These are phyloP conservation scores for Quercus mongolica DNA, from an alignment of 306 rosid genomes.

Conservation along the genomic window DNA sequence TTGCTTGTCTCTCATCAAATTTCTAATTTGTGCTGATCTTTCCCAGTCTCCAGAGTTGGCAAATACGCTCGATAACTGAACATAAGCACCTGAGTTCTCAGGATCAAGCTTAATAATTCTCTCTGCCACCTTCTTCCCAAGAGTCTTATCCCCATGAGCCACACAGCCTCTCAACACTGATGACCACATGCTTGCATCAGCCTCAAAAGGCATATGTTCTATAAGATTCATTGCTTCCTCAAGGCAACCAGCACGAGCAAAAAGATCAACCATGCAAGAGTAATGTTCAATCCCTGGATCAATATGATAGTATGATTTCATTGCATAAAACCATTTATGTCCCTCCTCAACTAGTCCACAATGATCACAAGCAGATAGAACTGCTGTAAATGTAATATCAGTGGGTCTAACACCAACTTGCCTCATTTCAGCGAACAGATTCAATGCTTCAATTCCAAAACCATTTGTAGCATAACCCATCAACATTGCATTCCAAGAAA, in stretches of 20 bases:
- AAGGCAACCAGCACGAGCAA: slow-evolving; percentile 59
- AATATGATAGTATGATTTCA: slow-evolving; percentile 50
- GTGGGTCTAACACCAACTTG: slow-evolving; percentile 49
- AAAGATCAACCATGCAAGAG: slow-evolving; percentile 71
- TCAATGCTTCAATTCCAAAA: slow-evolving; percentile 59
- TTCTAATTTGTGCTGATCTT: slow-evolving; percentile 59
- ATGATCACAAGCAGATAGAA: slow-evolving; percentile 76
- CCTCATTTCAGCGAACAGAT: slow-evolving; percentile 56
- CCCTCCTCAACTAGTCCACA: slow-evolving; percentile 72
- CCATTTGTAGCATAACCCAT: slow-evolving; percentile 88
- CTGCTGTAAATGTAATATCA: slow-evolving; percentile 58
- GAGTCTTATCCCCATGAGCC: slow-evolving; percentile 45
- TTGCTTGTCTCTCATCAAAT: slow-evolving; percentile 46
- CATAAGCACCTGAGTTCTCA: slow-evolving; percentile 57
- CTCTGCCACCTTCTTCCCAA: slow-evolving; percentile 61
- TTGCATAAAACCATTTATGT: slow-evolving; percentile 48
- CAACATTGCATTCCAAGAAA: slow-evolving; percentile 78
- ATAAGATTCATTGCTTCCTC: slow-evolving; percentile 58
- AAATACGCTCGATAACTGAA: slow-evolving; percentile 66
- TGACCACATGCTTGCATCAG: slow-evolving; percentile 62
- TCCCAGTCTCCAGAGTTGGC: slow-evolving; percentile 74
- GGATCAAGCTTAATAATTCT: slow-evolving; percentile 58
- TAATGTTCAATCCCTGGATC: slow-evolving; percentile 59
- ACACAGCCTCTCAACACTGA: slow-evolving; percentile 73
- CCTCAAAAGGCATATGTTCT: slow-evolving; percentile 59